Percentiles rank a stretch among this genome's conserved stretches.
Evolutionary conservation across 306 rosid species (phyloP).

Genomic region (Alnus glutinosa): DNA sequence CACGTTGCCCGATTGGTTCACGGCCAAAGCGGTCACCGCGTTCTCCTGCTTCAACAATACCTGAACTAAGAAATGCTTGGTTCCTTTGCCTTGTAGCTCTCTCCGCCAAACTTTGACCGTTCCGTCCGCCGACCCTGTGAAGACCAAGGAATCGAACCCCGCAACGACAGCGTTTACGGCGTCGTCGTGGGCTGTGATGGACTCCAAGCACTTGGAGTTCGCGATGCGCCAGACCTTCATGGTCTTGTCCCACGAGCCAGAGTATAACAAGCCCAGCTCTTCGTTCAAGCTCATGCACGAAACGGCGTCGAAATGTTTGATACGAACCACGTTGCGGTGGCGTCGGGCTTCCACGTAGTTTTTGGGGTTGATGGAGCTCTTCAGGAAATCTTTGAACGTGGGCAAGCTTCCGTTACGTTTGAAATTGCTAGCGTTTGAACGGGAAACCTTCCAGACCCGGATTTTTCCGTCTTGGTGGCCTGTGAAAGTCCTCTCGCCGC

Average conservation of each 20-base stretch:
- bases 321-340: slow-evolving; percentile 50
- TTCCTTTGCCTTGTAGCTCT: slow-evolving; percentile 37
- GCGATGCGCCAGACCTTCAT: slow-evolving; percentile 77
- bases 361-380: slow-evolving; percentile 75
- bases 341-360: slow-evolving; percentile 78
- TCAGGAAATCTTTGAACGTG: slow-evolving; percentile 55
- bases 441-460: slow-evolving; percentile 70
- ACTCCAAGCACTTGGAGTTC: slow-evolving; percentile 69
- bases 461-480: slow-evolving; percentile 98
- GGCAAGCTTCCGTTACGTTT: slow-evolving; percentile 79
- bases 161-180: slow-evolving; percentile 72
- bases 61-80: slow-evolving; percentile 53
- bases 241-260: slow-evolving; percentile 86
- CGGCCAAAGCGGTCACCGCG: slow-evolving; percentile 87
- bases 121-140: slow-evolving; percentile 92
- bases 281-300: slow-evolving; percentile 69
- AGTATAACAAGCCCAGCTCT: slow-evolving; percentile 62
- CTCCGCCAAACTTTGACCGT: slow-evolving; percentile 84
- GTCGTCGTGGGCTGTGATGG: slow-evolving; percentile 80
- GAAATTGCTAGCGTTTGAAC: slow-evolving; percentile 31
- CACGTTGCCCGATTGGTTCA: slow-evolving; percentile 37
- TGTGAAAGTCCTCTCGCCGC: slow-evolving; percentile 63
- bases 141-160: slow-evolving; percentile 44
- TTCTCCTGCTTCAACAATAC: slow-evolving; percentile 67
- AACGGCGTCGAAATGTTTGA: slow-evolving; percentile 79